Conservation (phyloP, 441 rosid genomes). For the Populus hybrid region DNA sequence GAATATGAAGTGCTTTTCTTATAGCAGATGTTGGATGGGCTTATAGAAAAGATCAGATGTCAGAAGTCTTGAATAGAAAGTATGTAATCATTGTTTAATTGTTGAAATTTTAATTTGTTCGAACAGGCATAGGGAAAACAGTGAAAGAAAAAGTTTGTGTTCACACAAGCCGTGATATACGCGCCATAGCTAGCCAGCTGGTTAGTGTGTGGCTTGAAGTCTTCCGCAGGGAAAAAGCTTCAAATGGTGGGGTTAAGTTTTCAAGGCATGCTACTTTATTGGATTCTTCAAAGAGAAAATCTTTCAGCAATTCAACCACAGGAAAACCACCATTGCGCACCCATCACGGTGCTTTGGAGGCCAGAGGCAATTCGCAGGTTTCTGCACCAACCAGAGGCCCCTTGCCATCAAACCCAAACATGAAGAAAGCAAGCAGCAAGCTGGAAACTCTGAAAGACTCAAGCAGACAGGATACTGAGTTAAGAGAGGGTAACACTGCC, state of each 20-base stretch:
- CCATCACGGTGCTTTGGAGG: constrained; percentile 39
- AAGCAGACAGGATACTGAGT: constrained; percentile 38
- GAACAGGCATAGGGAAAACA: constrained; percentile 95
- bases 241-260: constrained; percentile 48
- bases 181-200: constrained; percentile 98
- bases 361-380: constrained; percentile 34
- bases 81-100: not conserved
- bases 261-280: constrained; percentile 40
- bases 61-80: not conserved
- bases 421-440: constrained; percentile 44
- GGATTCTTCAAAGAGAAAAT: constrained; percentile 53
- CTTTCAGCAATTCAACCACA: constrained; percentile 37
- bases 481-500: constrained; percentile 41
- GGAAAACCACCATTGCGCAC: constrained; percentile 58
- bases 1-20: not conserved
- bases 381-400: constrained; percentile 36
- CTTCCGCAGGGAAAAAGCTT: constrained; percentile 90
- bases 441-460: constrained; percentile 28
- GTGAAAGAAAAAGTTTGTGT: constrained; percentile 98
- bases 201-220: constrained; percentile 97
- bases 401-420: constrained; percentile 23
- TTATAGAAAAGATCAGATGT: not conserved
- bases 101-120: constrained; percentile 21
- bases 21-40: not conserved
- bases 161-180: constrained; percentile 99